Base-by-base conservation (phyloP, 768 basidiomycete species). In the Rhizopogon vesiculosus region DNA sequence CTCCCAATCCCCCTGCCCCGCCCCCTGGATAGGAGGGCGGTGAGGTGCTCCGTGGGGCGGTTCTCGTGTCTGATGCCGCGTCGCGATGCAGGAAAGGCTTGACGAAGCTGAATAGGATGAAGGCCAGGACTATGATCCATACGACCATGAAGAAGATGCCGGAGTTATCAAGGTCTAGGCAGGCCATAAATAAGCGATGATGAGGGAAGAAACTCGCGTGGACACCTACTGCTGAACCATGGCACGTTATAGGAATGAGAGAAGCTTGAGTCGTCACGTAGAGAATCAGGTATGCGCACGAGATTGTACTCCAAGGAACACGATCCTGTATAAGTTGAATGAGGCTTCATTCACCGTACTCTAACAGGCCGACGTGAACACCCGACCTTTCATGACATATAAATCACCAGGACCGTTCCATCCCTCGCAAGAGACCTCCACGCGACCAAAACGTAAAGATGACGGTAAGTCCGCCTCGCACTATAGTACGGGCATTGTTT, bases 401-500 rank as follows among this genome's bases (percentile, higher is more conserved):
- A 83, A 78, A 72, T 98, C 95, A 0, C 91, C 93, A 4, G 91
- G 82, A 33, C 78, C 74, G 40, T 80, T 83, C 88, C 89, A 98
- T 22, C 95, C 95, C 74, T 98, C 95, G 63, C 95, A 98, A 16
- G 84, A 86, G 1, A 98, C 84, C 61, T 90, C 84, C 0, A 96
- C 86, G 59, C 83, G 80, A 15, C 95, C 95, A 54, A 98, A 88
- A 16, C 93, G 80, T 53, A 96, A 68, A 8, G 84, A 74, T 48
- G 86, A 84, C 8, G 94, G 95, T 6, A 98, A 75, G 66, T 98
- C 94, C 38, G 93, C 87, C 69, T 93, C 87, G 65, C 94, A 97
- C 88, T 93, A 60, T 19, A 54, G n/a, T 25, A 25, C 4, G 25
- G 3, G 1, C 25, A 25, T 25, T 25, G 25, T 25, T 40, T 62